Percentiles rank a stretch among this genome's conserved stretches.
phyloP scores from a whole-genome alignment of 352 stramenopile genomes.

The Phytophthora cajani region DNA sequence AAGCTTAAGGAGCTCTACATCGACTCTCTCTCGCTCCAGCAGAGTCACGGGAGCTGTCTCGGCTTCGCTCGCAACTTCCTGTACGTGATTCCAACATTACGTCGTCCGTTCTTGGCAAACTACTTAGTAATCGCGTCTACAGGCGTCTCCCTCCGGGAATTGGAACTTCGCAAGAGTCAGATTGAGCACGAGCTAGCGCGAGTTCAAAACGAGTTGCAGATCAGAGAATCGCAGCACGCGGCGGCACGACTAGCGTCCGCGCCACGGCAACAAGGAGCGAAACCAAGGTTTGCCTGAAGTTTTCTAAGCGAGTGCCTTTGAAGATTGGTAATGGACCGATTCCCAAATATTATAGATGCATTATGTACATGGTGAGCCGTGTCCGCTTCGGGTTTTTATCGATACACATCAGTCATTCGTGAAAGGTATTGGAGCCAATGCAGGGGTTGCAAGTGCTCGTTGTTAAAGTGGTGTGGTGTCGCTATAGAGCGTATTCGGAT shows the following conservation, averaged over 20 bases:
- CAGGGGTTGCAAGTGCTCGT: no score
- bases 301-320: no score
- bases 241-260: background rate
- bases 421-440: no score
- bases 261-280: background rate
- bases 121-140: background rate
- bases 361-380: no score
- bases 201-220: constrained; percentile 51
- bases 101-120: background rate
- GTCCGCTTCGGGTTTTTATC: no score
- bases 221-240: constrained; percentile 28
- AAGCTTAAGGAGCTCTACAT: constrained; percentile 17
- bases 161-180: constrained; percentile 64
- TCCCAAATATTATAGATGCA: no score
- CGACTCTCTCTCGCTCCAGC: constrained; percentile 11
- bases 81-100: constrained; percentile 21
- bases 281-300: background rate
- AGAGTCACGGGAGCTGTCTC: background rate
- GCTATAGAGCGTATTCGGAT: constrained; percentile 3
- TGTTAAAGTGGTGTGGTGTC: background rate
- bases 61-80: constrained; percentile 47
- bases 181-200: constrained; percentile 62
- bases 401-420: no score
- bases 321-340: no score
- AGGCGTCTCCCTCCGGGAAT: constrained; percentile 59